Base-by-base conservation (phyloP, 176 grass and related monocot genomes). In the Phragmites australis region DNA sequence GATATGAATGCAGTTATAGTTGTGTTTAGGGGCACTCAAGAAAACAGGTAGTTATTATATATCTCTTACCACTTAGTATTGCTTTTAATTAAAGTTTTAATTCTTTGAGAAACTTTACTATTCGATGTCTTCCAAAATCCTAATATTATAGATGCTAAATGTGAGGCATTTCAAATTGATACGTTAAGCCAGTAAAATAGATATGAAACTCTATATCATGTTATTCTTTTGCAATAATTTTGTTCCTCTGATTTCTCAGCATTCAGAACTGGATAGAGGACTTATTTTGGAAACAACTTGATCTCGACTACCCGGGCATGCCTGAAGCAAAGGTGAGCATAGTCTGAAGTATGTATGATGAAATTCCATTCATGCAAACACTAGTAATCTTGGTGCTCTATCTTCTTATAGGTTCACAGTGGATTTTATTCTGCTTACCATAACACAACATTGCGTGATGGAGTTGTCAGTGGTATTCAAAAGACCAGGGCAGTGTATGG, bases 211-310 rank as follows among this genome's bases (percentile, higher is more conserved):
- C 27, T 42, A 39, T 26, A 73, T 75, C 26, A 40, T 81, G 30
- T 27, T 81, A 39, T n/a, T 67, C 70, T 69, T 81, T 50, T 81
- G 45, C 46, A 78, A 74, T 69, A 65, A 65, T 67, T 66, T 57
- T 84, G 11, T 60, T 84, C 25, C 45, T 52, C 46, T 69, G 49
- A 50, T 77, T 79, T 85, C 53, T 67, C 87, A 97, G 92, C 83
- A 83, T 94, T 39, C 83, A 83, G 65, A 97, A 97, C 74, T 97
- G 95, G 95, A 90, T 97, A 53, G 89, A 97, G 63, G 92, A 97
- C 81, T 85, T 97, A 50, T 91, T 94, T 26, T 94, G 92, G 90
- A 92, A 92, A 69, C 95, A 94, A 62, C 92, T 97, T 62, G 91
- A 94, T 88, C 83, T 94, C 41, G 89, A 94, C 77, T 94, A 97